A percentile compares a stretch with the other conserved stretches of the same genome.
These are phyloP conservation scores for Aaosphaeria pasadenensis DNA, from an alignment of 2,329 filamentous ascomycete genomes.

Conservation along the genomic window DNA sequence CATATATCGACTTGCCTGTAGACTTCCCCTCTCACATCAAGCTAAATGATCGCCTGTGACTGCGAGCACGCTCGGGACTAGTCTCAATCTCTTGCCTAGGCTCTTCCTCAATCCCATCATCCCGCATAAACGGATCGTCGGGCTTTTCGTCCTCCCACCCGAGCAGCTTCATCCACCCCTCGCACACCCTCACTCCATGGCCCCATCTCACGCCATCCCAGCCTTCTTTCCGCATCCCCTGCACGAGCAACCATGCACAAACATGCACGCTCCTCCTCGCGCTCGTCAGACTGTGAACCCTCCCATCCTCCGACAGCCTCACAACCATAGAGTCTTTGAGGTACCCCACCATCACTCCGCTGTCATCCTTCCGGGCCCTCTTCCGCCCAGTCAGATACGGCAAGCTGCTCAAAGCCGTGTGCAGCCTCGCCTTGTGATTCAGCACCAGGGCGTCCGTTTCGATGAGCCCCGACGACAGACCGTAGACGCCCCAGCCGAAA, in stretches of 20 bases:
- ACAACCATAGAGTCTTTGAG: not conserved
- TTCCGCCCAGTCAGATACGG: slow-evolving; percentile 3
- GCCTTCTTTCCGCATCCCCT: slow-evolving; percentile 10
- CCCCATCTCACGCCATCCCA: slow-evolving; percentile 16
- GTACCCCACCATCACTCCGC: too few relatives aligned
- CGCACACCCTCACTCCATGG: slow-evolving; percentile 13
- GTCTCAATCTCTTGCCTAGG: too few relatives aligned
- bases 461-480: slow-evolving; percentile 15
- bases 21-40: too few relatives aligned
- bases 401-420: slow-evolving; percentile 8
- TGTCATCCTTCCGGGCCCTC: too few relatives aligned
- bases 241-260: slow-evolving; percentile 12
- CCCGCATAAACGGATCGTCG: too few relatives aligned
- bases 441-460: slow-evolving; percentile 1
- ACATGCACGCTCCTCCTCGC: slow-evolving; percentile 14
- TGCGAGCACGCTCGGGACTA: too few relatives aligned
- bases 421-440: slow-evolving; percentile 9
- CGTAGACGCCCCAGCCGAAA: slow-evolving; percentile 17
- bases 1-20: too few relatives aligned
- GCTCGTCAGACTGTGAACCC: slow-evolving; percentile 3
- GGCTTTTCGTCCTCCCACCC: not conserved
- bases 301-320: not conserved
- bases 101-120: too few relatives aligned
- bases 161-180: slow-evolving; percentile 13
- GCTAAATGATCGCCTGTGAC: too few relatives aligned